Evolutionary conservation across 2,329 filamentous ascomycete species (phyloP), one percentile per base, ranked within the genome.

Genomic region (Dactylellina leptospora): DNA sequence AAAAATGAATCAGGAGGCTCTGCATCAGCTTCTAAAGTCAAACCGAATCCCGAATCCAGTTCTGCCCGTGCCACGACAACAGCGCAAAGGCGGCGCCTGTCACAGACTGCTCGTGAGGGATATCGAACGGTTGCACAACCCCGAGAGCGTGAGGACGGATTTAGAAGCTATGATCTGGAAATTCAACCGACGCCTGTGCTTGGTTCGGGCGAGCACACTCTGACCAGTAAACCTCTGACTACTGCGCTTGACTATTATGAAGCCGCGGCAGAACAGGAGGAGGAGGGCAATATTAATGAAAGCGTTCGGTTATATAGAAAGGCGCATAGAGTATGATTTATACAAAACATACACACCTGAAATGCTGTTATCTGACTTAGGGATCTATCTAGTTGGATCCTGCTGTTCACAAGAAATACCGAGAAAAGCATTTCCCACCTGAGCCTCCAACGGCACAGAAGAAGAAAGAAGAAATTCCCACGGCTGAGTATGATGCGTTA

Each of bases 171-270:
- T 27, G 59, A 72, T 28, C 25, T 72, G 18, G 68, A 72, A 22
- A 45, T 45, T 22, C 50, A 72, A 33, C 59, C 54, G n/a, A 20
- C 33, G 2, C 20, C 18, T 23, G 59, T 53, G 8, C 68, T 64
- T 48, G 54, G 53, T 1, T 33, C 44, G 10, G 68, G 68, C 8
- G 68, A 72, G 27, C 38, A 53, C 23, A 60, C 30, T n/a, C 50
- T 72, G 38, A 47, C 54, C 10, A 60, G 54, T 25, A 45, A 47
- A 23, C 59, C 53, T 11, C 40, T 72, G 0, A 54, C 38, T 2
- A 90, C 93, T 9, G 95, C 95, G 0, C 81, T 99, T 13, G 95
- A 97, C 76, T 91, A 96, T 79, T 97, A 95, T 77, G 95, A 97
- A 79, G 87, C 86, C 78, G 95, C 93, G 2, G 93, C 96, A 62